Percentiles rank a stretch among this genome's conserved stretches.
phyloP scores from a whole-genome alignment of 495 filamentous ascomycete species.

The Talaromyces adpressus region DNA sequence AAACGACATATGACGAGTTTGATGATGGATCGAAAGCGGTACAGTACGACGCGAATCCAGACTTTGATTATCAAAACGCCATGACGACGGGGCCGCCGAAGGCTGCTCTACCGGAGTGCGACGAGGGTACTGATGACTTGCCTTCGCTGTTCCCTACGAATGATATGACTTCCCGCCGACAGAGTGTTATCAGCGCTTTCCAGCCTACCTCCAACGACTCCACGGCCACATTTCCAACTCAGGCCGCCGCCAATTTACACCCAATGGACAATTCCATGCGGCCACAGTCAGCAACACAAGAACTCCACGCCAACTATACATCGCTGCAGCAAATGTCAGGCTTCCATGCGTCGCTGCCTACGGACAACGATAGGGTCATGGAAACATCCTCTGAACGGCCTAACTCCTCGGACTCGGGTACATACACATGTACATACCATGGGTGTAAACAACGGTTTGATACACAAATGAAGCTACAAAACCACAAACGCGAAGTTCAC shows the following conservation, averaged over 20 bases:
- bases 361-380: slow-evolving; percentile 41
- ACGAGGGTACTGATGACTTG: slow-evolving; percentile 63
- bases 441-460: slow-evolving; percentile 86
- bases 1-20: slow-evolving; percentile 45
- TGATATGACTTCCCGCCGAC: slow-evolving; percentile 35
- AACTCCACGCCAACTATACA: slow-evolving; percentile 11
- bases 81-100: slow-evolving; percentile 55
- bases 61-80: slow-evolving; percentile 26
- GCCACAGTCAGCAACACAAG: slow-evolving; percentile 30
- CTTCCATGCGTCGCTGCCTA: slow-evolving; percentile 56
- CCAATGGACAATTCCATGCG: slow-evolving; percentile 47
- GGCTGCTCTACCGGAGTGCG: slow-evolving; percentile 81
- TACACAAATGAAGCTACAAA: slow-evolving; percentile 76
- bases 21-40: slow-evolving; percentile 38
- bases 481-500: slow-evolving; percentile 92
- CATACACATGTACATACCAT: slow-evolving; percentile 92
- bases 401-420: slow-evolving; percentile 65
- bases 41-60: slow-evolving; percentile 42
- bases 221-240: slow-evolving; percentile 34
- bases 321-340: slow-evolving; percentile 33
- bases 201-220: slow-evolving; percentile 32
- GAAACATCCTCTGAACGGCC: slow-evolving; percentile 41
- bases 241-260: slow-evolving; percentile 34
- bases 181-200: slow-evolving; percentile 37
- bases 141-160: slow-evolving; percentile 59